Evolutionary conservation across 805 yeast species (phyloP), one percentile per base, ranked within the genome.

Genomic region (Pichia paraexigua): DNA sequence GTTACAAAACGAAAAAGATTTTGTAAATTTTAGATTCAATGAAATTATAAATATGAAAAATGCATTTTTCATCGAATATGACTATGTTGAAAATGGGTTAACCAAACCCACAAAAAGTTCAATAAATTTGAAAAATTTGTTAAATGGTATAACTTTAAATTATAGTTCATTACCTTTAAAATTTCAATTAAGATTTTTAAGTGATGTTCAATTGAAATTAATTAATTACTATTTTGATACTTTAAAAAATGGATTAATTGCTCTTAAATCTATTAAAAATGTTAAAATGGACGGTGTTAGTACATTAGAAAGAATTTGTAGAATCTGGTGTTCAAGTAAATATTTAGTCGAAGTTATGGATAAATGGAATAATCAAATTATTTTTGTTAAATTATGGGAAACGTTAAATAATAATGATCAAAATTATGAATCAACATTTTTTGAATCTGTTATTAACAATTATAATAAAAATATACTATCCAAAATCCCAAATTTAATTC

Each of bases 21-120:
- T 81, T 58, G 83, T 85, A 2, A 67, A 70, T 43, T 64, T 67
- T 24, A 64, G 86, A 51, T 82, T 75, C 54, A 67, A 72, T 28
- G 85, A 79, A 54, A 77, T 83, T 21, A 60, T 80, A 4, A 67
- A 68, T 2, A 61, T 75, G 0, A 57, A 70, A 0, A 72, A 76
- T 56, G 80, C 86, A 0, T 80, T 83, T 63, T 65, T 63, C 3
- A 76, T 85, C 30, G 91, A 85, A 59, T 69, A 66, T 54, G 91
- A 85, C 47, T 72, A 71, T 17, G 73, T 66, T 11, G 74, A 68
- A 45, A 55, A 52, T n/a, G 64, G 63, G 8, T 64, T 65, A 48
- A 73, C 80, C 0, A 75, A 75, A 53, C 90, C 92, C 0, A 83
- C 89, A 0, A 76, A 76, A 54, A 78, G 88, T 1, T 80, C 90